Conservation (phyloP, 495 filamentous ascomycete species). For the Cryomyces minteri region DNA sequence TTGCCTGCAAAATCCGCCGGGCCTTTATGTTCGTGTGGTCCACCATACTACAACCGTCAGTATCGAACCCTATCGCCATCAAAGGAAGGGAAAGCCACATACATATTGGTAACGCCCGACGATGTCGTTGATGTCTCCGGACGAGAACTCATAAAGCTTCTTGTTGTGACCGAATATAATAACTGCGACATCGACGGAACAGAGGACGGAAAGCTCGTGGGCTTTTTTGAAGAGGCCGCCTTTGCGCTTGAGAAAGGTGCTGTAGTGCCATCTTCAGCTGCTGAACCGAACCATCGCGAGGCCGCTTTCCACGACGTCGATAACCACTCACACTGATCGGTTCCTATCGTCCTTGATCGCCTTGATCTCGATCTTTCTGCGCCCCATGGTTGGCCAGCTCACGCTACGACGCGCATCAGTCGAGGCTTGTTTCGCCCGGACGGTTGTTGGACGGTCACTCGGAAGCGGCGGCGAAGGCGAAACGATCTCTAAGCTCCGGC, state of each 20-base stretch:
- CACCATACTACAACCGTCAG: constrained; percentile 46
- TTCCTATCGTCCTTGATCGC: constrained; percentile 99
- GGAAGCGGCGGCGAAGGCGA: too few species aligned
- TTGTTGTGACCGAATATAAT: constrained; percentile 98
- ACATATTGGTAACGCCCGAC: constrained; percentile 79
- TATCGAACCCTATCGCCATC: background rate
- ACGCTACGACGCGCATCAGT: background rate
- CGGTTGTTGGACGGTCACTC: too few species aligned
- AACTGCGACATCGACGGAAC: constrained; percentile 94
- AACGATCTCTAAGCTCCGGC: too few species aligned
- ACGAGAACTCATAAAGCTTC: constrained; percentile 95
- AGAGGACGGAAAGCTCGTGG: constrained; percentile 92
- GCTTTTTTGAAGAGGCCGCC: constrained; percentile 99
- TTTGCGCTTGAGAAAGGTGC: constrained; percentile 96
- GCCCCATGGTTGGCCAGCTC: constrained; percentile 30
- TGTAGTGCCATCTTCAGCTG: constrained; percentile 19
- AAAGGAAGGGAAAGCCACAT: constrained; percentile 18
- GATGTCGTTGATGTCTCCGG: constrained; percentile 78
- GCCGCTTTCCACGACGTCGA: background rate
- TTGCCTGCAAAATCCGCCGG: constrained; percentile 81
- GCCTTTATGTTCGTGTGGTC: constrained; percentile 89
- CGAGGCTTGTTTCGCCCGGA: too few species aligned
- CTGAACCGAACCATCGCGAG: background rate
- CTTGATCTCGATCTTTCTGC: constrained; percentile 93
- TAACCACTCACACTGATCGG: constrained; percentile 77